Base-by-base conservation (phyloP, 1,284 basidiomycete genomes). In the Ganoderma sinense region DNA sequence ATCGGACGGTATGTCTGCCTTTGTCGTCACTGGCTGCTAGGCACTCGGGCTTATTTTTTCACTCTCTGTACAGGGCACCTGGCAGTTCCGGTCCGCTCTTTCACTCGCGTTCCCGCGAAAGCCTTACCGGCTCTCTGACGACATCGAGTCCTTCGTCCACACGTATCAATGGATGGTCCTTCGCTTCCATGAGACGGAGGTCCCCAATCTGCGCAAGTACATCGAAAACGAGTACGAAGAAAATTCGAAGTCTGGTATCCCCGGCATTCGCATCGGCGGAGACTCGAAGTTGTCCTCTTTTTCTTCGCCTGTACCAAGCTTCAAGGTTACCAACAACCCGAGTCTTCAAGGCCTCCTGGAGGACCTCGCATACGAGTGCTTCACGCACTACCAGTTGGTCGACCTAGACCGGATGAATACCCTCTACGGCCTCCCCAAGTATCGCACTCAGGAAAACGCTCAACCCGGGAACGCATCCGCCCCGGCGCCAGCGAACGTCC, bases 91-190 rank as follows among this genome's bases (percentile, higher is more conserved):
- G n/a, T 71, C 70, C 6, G 70, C 64, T 2, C 41, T 40, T 0
- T 64, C 45, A 3, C 56, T 58, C 3, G 13, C 2, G 0, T 63
- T 26, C 13, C 61, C 64, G 5, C 5, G 26, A 7, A 71, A 71
- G 36, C 64, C 45, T 0, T 64, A 71, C 11, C 4, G 23, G 14
- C 36, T 64, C 13, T 63, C 70, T 3, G 70, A 71, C 64, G 67
- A 71, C 33, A 55, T 71, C 16, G 69, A 71, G 33, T 68, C 69
- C 2, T 56, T 56, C 55, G 29, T 53, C 26, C 69, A 71, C 31
- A 14, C 63, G 36, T 55, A 63, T 26, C 36, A 16, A 18, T 70
- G 59, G 26, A 29, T 55, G 3, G 51, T 55, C 29, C 51, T 55
- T 29, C 51, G 51, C 26, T 31, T 16, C 29, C 51, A 55, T 6